Percentiles rank a stretch among this genome's conserved stretches.
Evolutionary conservation across 345 rosid species (phyloP).

Genomic region (Citrus cavaleriei): DNA sequence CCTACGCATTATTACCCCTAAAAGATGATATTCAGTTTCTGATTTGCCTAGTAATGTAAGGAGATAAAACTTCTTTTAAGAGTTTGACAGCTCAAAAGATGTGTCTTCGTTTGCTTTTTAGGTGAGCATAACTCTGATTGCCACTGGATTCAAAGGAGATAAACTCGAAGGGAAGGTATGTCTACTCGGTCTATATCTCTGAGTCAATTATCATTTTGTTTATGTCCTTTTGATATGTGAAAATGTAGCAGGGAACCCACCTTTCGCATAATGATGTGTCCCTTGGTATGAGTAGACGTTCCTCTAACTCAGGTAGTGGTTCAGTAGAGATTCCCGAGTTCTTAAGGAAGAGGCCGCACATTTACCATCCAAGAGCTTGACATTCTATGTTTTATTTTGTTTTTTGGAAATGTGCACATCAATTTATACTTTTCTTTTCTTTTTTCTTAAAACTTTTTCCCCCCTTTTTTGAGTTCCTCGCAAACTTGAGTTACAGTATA

Average conservation of each 20-base stretch:
- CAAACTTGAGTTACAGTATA: not conserved
- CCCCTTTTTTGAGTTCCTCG: no score
- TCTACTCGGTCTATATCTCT: not conserved
- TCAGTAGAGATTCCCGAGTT: not conserved
- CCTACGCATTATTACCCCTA: not conserved
- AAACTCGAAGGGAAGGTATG: not conserved
- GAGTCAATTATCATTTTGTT: not conserved
- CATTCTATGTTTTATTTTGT: not conserved
- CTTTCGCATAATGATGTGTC: not conserved
- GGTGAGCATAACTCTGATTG: slow-evolving; percentile 6
- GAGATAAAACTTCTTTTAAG: not conserved
- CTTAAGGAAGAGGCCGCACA: not conserved
- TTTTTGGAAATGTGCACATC: not conserved
- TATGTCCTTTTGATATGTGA: not conserved
- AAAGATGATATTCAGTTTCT: not conserved
- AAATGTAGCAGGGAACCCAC: not conserved
- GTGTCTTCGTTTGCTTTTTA: not conserved
- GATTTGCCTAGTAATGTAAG: not conserved
- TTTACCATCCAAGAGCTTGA: not conserved
- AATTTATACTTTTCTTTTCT: not conserved
- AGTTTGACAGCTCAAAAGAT: not conserved
- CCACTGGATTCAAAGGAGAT: not conserved
- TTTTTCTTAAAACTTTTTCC: no score
- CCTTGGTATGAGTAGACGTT: not conserved
- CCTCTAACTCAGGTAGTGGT: not conserved